phyloP scores from a whole-genome alignment of 352 stramenopile genomes.

The Pythium brassicae region DNA sequence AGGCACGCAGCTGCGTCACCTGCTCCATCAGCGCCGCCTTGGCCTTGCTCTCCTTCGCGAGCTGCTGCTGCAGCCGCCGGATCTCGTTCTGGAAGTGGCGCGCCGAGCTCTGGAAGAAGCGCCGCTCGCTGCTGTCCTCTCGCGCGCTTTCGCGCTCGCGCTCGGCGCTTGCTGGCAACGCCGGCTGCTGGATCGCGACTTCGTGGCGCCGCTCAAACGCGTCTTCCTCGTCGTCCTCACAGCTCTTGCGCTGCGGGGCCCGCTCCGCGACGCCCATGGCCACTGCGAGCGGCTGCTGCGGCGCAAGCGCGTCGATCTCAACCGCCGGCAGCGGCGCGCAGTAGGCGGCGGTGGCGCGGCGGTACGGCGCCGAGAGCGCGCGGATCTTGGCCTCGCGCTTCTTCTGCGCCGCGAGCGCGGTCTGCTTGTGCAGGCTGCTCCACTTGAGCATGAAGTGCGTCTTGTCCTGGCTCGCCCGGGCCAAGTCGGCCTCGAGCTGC shows the following conservation, averaged over 20 bases:
- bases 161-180: neutral
- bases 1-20: conserved; percentile 24
- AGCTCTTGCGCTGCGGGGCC: conserved; percentile 10
- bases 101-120: conserved; percentile 34
- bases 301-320: neutral
- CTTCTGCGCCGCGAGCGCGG: conserved; percentile 28
- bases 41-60: conserved; percentile 39
- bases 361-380: conserved; percentile 37
- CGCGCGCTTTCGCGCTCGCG: neutral
- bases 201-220: conserved; percentile 28
- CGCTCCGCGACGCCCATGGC: neutral
- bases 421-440: conserved; percentile 36
- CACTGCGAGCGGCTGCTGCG: conserved; percentile 1
- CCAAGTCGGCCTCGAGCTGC: conserved; percentile 47
- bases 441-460: conserved; percentile 40
- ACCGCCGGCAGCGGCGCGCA: neutral
- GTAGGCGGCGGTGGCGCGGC: conserved; percentile 8
- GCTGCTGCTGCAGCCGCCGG: conserved; percentile 53
- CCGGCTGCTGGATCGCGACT: conserved; percentile 17
- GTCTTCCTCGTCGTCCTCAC: conserved; percentile 37
- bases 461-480: conserved; percentile 42
- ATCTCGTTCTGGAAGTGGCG: conserved; percentile 72
- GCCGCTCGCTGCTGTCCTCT: conserved; percentile 10
- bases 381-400: conserved; percentile 47
- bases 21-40: conserved; percentile 47